A percentile compares a stretch with the other conserved stretches of the same genome.
Evolutionary conservation across 257 asterid species (phyloP).

Genomic region (Nicotiana undulata): DNA sequence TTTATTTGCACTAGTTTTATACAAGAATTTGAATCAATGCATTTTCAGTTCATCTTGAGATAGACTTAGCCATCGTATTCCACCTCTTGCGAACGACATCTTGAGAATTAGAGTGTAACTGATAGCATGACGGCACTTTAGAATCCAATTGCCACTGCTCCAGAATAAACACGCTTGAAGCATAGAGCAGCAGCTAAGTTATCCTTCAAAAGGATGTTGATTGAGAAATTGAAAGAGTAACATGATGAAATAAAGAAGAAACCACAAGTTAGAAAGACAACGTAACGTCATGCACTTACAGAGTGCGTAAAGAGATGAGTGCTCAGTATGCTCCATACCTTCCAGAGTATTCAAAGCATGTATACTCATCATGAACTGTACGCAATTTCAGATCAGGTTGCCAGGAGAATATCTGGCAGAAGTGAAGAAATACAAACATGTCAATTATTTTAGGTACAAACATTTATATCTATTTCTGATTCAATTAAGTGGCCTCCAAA

Average conservation of each 20-base stretch:
- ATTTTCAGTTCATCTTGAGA: not conserved
- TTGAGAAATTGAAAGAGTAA: slow-evolving; percentile 2
- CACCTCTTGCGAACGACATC: not conserved
- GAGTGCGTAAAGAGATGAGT: slow-evolving; percentile 12
- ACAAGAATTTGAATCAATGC: not conserved
- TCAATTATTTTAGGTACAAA: slow-evolving; percentile 3
- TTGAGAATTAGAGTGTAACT: not conserved
- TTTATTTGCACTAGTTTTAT: not conserved
- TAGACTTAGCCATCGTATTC: not conserved
- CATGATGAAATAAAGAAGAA: slow-evolving; percentile 1
- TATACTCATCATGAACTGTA: slow-evolving; percentile 65
- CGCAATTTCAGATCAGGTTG: slow-evolving; percentile 67
- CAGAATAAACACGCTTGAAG: not conserved
- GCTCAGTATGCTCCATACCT: slow-evolving; percentile 43
- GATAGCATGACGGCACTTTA: not conserved
- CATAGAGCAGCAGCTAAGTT: not conserved
- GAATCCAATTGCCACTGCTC: not conserved
- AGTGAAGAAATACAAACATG: not conserved
- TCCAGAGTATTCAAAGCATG: slow-evolving; percentile 86
- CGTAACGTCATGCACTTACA: not conserved
- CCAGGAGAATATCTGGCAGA: slow-evolving; percentile 75
- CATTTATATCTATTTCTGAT: not conserved
- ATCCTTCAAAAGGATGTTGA: not conserved
- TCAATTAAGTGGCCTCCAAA: not conserved
- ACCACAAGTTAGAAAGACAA: slow-evolving; percentile 3